A percentile compares a stretch with the other conserved stretches of the same genome.
Evolutionary conservation across 768 basidiomycete species (phyloP).

Genomic region (Mycena haematopus): DNA sequence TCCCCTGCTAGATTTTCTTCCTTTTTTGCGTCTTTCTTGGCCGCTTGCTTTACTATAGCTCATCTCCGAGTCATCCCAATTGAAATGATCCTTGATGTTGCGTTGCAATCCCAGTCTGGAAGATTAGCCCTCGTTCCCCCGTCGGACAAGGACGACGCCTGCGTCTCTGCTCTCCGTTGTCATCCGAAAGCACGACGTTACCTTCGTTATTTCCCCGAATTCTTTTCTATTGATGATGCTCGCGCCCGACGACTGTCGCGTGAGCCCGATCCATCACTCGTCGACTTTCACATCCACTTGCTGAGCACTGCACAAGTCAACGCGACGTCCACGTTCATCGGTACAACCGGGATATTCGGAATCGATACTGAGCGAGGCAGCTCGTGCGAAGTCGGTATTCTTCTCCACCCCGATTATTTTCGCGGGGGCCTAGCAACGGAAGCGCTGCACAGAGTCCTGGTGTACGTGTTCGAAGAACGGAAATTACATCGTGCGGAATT

Average conservation of each 20-base stretch:
- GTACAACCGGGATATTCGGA: conserved; percentile 48
- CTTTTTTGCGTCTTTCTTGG: too few relatives aligned
- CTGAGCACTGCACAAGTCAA: too few relatives aligned
- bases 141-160: conserved; percentile 43
- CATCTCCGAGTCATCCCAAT: too few relatives aligned
- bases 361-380: conserved; percentile 39
- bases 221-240: conserved; percentile 43
- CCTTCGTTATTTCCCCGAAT: conserved; percentile 46
- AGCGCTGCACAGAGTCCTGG: conserved; percentile 47
- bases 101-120: conserved; percentile 27
- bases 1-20: too few relatives aligned
- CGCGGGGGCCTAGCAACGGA: conserved; percentile 52
- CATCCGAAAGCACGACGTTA: conserved; percentile 47
- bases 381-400: conserved; percentile 52
- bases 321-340: conserved; percentile 38
- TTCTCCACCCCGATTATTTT: conserved; percentile 46
- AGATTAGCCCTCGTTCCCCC: conserved; percentile 46
- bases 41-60: too few relatives aligned
- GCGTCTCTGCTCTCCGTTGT: conserved; percentile 42
- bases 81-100: conserved; percentile 4
- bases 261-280: conserved; percentile 38
- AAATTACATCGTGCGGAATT: conserved; percentile 51
- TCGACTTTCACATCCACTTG: conserved; percentile 38
- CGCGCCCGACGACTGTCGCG: conserved; percentile 42
- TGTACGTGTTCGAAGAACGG: conserved; percentile 50